These are phyloP conservation scores for Pelargonium nanum DNA, from an alignment of 345 rosid species.

Conservation along the genomic window DNA sequence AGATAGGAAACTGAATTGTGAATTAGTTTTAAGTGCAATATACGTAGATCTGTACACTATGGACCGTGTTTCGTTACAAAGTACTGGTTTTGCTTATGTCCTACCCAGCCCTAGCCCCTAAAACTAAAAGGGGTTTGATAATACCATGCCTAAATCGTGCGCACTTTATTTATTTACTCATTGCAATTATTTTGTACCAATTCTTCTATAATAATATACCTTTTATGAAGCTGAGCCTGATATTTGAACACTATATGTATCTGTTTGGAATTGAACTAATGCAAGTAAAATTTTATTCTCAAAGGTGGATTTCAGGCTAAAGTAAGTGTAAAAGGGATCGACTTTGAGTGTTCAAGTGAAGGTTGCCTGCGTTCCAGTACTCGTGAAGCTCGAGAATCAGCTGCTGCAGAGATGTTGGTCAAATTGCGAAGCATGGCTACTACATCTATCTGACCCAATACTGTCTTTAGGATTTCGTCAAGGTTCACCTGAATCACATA, in stretches of 20 bases:
- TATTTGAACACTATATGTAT: not conserved
- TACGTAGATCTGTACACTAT: too few species aligned
- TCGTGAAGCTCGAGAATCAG: slow-evolving; percentile 52
- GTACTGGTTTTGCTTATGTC: too few species aligned
- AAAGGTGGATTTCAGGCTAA: slow-evolving; percentile 54
- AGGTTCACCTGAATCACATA: too few species aligned
- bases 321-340: slow-evolving; percentile 28
- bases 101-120: too few species aligned
- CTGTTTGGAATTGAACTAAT: not conserved
- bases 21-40: too few species aligned
- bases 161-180: too few species aligned
- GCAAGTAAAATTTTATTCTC: not conserved
- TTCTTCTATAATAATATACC: too few species aligned
- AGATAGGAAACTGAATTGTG: too few species aligned
- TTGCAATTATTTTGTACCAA: too few species aligned
- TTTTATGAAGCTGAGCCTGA: not conserved
- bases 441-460: not conserved
- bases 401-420: slow-evolving; percentile 35
- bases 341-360: slow-evolving; percentile 15
- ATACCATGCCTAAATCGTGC: too few species aligned
- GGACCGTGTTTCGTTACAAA: too few species aligned
- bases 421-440: slow-evolving; percentile 12
- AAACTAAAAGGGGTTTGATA: too few species aligned
- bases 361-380: slow-evolving; percentile 27
- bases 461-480: not conserved